Base-by-base conservation (phyloP, 768 basidiomycete species). In the Arthromyces matolae region DNA sequence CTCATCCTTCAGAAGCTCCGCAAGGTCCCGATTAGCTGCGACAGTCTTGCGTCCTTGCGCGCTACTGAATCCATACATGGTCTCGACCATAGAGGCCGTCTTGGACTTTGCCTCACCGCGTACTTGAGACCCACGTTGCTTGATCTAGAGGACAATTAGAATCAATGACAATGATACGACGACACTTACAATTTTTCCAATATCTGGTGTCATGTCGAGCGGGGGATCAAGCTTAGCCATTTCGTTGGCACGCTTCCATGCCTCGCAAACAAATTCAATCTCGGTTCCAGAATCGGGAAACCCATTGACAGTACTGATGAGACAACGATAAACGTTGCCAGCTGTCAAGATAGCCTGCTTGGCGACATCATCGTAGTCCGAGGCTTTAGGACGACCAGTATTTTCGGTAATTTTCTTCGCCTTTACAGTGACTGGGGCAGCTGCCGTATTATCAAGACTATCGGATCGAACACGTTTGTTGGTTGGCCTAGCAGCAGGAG, bases 71-170 rank as follows among this genome's bases (percentile, higher is more conserved):
- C 58, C 53, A 24, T 55, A 62, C 6, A 51, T 28, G 4, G 51
- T 40, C 29, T 62, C 58, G 1, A 55, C 50, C n/a, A 62, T 32
- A 0, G 42, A 14, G 2, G 42, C 20, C 2, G 51, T 43, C 46
- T 58, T 58, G 4, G 53, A 41, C 42, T 62, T 63, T 22, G 57
- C 47, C 38, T 60, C 57, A 5, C 61, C 55, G 4, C 55, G 53
- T 16, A 57, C 42, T 28, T 64, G 62, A 2, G 51, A 44, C 1
- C 55, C 59, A 24, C 58, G 56, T 10, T 39, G 28, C 7, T 51
- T 19, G 24, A 57, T 53, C 54, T 58, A 35, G 31, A 13, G 16
- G 37, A 32, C 25, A 20, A 42, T 14, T 29, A 12, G 27, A 12
- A 6, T 31, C 5, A 34, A 14, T 16, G 10, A 25, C 6, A n/a